These are phyloP conservation scores for Penicillium oxalicum DNA, from an alignment of 2,329 filamentous ascomycete genomes.

Conservation along the genomic window DNA sequence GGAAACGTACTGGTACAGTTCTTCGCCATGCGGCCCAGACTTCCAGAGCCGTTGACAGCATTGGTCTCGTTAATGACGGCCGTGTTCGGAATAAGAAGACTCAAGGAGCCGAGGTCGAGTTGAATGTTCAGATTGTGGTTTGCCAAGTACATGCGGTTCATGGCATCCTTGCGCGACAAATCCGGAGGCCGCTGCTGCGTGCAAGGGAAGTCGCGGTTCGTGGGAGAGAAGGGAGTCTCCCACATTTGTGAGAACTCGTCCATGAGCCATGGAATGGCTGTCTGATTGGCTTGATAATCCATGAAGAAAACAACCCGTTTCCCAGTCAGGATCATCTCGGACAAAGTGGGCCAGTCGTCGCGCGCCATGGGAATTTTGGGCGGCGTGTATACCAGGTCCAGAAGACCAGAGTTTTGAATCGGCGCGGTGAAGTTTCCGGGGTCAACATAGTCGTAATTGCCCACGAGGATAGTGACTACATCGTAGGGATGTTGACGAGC, in stretches of 20 bases:
- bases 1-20: constrained; percentile 51
- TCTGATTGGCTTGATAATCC: constrained; percentile 79
- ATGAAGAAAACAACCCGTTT: constrained; percentile 74
- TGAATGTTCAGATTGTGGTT: constrained; percentile 90
- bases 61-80: constrained; percentile 68
- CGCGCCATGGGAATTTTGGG: constrained; percentile 63
- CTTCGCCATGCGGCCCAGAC: constrained; percentile 58
- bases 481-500: constrained; percentile 73
- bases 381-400: constrained; percentile 67
- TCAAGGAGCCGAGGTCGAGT: constrained; percentile 58
- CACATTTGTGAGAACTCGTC: constrained; percentile 85
- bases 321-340: constrained; percentile 64
- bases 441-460: constrained; percentile 71
- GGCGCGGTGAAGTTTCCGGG: constrained; percentile 59
- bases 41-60: constrained; percentile 57
- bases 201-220: constrained; percentile 66
- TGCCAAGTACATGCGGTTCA: constrained; percentile 66
- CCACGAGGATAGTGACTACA: constrained; percentile 78
- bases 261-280: constrained; percentile 71
- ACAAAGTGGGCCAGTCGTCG: constrained; percentile 77
- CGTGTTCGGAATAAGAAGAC: constrained; percentile 66
- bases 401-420: constrained; percentile 66
- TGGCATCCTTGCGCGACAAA: constrained; percentile 49
- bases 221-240: constrained; percentile 82
- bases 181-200: constrained; percentile 68